phyloP scores from a whole-genome alignment of 2,329 filamentous ascomycete species.

The Penicillium sp. region DNA sequence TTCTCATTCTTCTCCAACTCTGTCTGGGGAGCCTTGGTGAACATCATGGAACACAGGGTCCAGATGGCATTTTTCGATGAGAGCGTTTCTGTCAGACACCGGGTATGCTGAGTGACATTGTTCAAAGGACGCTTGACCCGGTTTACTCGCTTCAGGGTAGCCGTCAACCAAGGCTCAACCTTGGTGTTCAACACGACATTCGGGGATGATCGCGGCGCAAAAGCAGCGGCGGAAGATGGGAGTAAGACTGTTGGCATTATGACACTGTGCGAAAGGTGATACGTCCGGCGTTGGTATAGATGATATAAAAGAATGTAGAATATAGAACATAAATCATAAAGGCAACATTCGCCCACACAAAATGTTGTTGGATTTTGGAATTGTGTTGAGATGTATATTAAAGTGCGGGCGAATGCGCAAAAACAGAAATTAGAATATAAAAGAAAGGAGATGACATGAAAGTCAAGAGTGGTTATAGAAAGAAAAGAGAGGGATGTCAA shows the following conservation, averaged over 20 bases:
- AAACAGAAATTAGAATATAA: constrained; percentile 30
- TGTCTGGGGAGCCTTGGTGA: constrained; percentile 82
- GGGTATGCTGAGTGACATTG: constrained; percentile 91
- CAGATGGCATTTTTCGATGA: constrained; percentile 89
- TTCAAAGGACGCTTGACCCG: constrained; percentile 95
- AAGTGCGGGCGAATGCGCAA: constrained; percentile 39
- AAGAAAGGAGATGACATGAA: constrained; percentile 25
- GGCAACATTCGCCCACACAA: constrained; percentile 43
- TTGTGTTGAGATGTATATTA: constrained; percentile 29
- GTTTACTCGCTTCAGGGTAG: constrained; percentile 95
- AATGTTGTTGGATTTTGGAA: constrained; percentile 8
- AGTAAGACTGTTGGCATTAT: constrained; percentile 90
- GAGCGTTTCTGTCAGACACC: constrained; percentile 91
- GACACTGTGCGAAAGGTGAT: constrained; percentile 51
- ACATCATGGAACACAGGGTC: constrained; percentile 89
- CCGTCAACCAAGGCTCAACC: constrained; percentile 94
- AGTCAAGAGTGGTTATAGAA: constrained; percentile 18
- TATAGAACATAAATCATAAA: constrained; percentile 34
- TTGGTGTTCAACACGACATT: constrained; percentile 92
- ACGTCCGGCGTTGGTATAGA: constrained; percentile 46
- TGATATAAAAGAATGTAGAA: constrained; percentile 42
- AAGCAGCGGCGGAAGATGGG: constrained; percentile 92
- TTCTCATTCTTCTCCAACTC: constrained; percentile 80
- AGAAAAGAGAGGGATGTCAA: constrained; percentile 9
- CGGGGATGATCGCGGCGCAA: constrained; percentile 88